A percentile compares a stretch with the other conserved stretches of the same genome.
Evolutionary conservation across 2,329 filamentous ascomycete genomes (phyloP).

Genomic region (Diaporthe helianthi): DNA sequence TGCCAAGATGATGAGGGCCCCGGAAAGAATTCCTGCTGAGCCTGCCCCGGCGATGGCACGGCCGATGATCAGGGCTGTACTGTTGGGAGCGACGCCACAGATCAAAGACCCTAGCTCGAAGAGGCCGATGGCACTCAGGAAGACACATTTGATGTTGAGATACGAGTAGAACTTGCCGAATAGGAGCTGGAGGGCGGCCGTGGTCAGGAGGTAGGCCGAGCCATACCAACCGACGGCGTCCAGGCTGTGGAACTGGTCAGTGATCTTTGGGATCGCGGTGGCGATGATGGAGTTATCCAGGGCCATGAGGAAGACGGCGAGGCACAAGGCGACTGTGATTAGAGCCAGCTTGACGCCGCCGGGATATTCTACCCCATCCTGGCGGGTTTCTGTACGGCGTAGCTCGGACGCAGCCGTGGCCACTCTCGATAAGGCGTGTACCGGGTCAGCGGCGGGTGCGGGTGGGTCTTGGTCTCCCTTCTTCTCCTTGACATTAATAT

Average conservation of each 20-base stretch:
- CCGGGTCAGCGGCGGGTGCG: background rate
- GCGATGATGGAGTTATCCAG: constrained; percentile 49
- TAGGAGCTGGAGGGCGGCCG: constrained; percentile 46
- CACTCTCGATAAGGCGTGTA: background rate
- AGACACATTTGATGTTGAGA: constrained; percentile 48
- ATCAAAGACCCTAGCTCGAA: constrained; percentile 51
- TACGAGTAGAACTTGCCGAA: constrained; percentile 51
- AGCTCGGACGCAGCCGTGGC: background rate
- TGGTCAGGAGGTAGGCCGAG: constrained; percentile 44
- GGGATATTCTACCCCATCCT: constrained; percentile 49
- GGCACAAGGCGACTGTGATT: constrained; percentile 52
- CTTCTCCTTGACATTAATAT: background rate
- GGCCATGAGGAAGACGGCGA: constrained; percentile 54
- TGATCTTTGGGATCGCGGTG: constrained; percentile 49
- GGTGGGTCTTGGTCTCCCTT: background rate
- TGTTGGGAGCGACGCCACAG: constrained; percentile 44
- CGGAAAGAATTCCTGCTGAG: constrained; percentile 52
- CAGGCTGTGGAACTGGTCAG: constrained; percentile 48
- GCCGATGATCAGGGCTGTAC: constrained; percentile 41
- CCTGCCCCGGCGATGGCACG: constrained; percentile 45
- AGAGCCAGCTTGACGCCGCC: constrained; percentile 45
- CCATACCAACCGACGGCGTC: constrained; percentile 56
- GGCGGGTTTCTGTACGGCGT: constrained; percentile 42
- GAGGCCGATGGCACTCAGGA: constrained; percentile 45
- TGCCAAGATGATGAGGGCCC: constrained; percentile 48